These are phyloP conservation scores for Paramecium pentaurelia DNA, from an alignment of 73 alveolate genomes.

Conservation along the genomic window DNA sequence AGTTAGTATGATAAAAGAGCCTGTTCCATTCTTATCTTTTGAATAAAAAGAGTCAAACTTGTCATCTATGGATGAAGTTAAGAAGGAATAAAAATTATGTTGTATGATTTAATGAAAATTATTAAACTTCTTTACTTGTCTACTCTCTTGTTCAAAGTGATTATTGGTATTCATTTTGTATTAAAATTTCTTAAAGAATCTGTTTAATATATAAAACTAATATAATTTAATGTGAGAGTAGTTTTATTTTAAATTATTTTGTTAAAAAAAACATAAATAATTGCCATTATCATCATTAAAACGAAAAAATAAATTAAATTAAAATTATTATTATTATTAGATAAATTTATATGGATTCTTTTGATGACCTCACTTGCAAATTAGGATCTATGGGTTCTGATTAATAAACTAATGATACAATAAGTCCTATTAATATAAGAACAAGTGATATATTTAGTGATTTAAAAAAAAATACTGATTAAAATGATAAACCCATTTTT, in stretches of 20 bases:
- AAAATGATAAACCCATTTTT: not conserved
- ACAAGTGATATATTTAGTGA: not conserved
- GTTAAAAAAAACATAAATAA: too few relatives aligned
- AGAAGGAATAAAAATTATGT: not conserved
- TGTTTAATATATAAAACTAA: too few relatives aligned
- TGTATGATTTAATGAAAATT: not conserved
- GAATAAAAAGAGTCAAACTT: not conserved
- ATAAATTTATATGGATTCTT: not conserved
- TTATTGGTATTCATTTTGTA: not conserved
- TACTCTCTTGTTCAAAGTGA: too few relatives aligned
- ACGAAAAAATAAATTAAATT: not conserved
- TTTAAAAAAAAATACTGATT: not conserved
- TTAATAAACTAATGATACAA: not conserved
- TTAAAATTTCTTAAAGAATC: too few relatives aligned
- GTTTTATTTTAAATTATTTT: too few relatives aligned
- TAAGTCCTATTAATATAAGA: not conserved
- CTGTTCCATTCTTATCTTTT: not conserved
- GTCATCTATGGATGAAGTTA: not conserved
- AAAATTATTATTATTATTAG: not conserved
- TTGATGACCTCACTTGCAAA: constrained; percentile 32
- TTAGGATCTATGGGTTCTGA: not conserved
- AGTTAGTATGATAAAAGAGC: not conserved
- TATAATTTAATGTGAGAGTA: too few relatives aligned
- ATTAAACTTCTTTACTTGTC: not conserved
- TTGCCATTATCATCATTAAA: not conserved